Base-by-base conservation (phyloP, 345 rosid species). In the Sonneratia alba region DNA sequence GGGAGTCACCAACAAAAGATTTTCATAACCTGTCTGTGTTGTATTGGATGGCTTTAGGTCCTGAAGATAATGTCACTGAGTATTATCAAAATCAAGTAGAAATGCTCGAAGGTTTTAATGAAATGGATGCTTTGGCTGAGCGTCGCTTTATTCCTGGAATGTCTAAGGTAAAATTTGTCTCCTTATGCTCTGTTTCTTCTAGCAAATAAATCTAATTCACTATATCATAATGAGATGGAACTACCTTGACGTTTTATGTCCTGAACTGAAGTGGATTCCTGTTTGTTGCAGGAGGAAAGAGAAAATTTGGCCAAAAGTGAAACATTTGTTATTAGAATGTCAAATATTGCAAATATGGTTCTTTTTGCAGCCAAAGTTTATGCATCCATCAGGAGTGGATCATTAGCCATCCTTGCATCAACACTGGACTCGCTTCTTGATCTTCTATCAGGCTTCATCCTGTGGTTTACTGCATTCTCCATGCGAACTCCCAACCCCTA, bases 401-500 rank as follows among this genome's bases (percentile, higher is more conserved):
- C 99, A 36, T 79, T 95, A 78, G 97, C 99, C 57, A 95, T 95
- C 75, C 84, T 95, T 68, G 99, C 99, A 15, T 95, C 99, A 62
- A 95, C 99, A 15, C 80, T 95, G 75, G 99, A 95, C 80, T 95
- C 99, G 66, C 97, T 95, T 77, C 99, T 95, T 61, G 99, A 95
- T 78, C 98, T 95, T 72, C 87, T 95, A n/a, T 95, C 99, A 34
- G 97, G 99, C 67, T 92, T 95, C 82, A 95, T 95, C 83, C 81
- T 95, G 36, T 95, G 99, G 99, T 95, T 95, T 80, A 89, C 98
- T 70, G 99, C 99, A 72, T 95, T 95, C 81, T 90, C 98, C 18
- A 95, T 95, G 98, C 92, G 91, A 82, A 95, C 96, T 32, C 96
- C 94, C 62, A 95, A 87, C 66, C 99, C 96, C 0, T 95, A 95